These are phyloP conservation scores for Fusarium tanahbumbuense DNA, from an alignment of 2,329 filamentous ascomycete species.

Conservation along the genomic window DNA sequence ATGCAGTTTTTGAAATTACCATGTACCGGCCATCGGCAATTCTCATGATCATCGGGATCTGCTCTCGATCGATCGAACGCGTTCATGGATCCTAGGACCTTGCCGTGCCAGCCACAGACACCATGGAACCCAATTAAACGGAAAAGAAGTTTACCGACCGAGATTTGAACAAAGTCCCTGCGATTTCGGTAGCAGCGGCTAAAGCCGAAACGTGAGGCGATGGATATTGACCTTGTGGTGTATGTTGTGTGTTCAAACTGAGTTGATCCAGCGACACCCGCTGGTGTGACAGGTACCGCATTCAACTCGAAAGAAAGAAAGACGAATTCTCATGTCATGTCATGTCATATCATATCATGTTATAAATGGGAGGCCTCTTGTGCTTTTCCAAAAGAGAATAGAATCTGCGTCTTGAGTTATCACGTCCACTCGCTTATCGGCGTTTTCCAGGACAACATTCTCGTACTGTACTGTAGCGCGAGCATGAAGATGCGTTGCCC, in stretches of 20 bases:
- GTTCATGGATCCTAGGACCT: constrained; percentile 8
- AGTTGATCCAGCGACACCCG: background rate
- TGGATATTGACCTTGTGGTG: background rate
- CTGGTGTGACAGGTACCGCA: background rate
- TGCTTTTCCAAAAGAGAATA: background rate
- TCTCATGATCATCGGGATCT: constrained; percentile 23
- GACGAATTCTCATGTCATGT: background rate
- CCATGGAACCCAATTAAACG: constrained; percentile 13
- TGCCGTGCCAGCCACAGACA: background rate
- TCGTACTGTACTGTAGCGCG: background rate
- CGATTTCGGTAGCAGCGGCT: constrained; percentile 1
- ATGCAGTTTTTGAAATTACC: constrained; percentile 14
- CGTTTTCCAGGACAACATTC: background rate
- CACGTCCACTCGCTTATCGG: constrained; percentile 20
- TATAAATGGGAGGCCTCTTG: constrained; percentile 24
- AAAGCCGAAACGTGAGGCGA: background rate
- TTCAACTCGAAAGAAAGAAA: background rate
- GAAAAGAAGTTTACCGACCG: constrained; percentile 4
- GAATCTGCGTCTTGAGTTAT: background rate
- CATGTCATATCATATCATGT: background rate
- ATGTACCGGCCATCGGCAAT: constrained; percentile 14
- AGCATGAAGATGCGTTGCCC: background rate
- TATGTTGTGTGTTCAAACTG: background rate
- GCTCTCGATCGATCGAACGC: constrained; percentile 26
- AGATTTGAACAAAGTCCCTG: constrained; percentile 6